Evolutionary conservation across 2,329 filamentous ascomycete species (phyloP).

Genomic region (Neoarthrinium moseri): DNA sequence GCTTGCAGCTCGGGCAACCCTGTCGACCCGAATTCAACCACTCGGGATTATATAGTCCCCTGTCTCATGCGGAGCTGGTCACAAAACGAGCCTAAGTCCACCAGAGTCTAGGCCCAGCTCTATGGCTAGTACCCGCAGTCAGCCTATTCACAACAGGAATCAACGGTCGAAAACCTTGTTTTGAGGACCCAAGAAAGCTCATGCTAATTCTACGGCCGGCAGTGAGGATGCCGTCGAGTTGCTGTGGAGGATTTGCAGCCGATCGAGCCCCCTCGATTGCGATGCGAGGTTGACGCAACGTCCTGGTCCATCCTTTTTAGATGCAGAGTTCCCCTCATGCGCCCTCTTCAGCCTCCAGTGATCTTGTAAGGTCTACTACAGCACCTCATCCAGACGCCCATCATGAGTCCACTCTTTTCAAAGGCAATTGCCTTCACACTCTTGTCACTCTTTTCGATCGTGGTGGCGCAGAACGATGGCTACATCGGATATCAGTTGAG

Average conservation of each 20-base stretch:
- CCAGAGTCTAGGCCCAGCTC: constrained; percentile 6
- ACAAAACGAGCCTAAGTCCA: constrained; percentile 9
- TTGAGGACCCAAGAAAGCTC: not conserved
- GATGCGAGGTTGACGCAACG: not conserved
- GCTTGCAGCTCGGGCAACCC: constrained; percentile 4
- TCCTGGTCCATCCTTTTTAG: constrained; percentile 11
- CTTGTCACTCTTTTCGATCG: constrained; percentile 19
- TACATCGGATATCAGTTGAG: constrained; percentile 57
- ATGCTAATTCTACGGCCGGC: not conserved
- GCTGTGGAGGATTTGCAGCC: not conserved
- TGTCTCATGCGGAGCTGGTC: constrained; percentile 11
- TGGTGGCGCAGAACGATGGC: constrained; percentile 34
- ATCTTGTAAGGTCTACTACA: not conserved
- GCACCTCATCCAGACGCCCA: constrained; percentile 20
- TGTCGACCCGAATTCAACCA: constrained; percentile 11
- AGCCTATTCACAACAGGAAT: not conserved
- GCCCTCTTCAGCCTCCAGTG: not conserved
- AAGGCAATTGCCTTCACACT: constrained; percentile 26
- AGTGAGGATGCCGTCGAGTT: not conserved
- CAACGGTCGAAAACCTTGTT: not conserved
- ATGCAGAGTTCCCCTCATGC: constrained; percentile 8
- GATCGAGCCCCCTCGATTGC: not conserved
- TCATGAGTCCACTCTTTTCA: constrained; percentile 20
- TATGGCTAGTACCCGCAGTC: not conserved
- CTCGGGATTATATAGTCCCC: constrained; percentile 10